These are phyloP conservation scores for Exobasidium cylindrosporum DNA, from an alignment of 1,284 basidiomycete genomes.

Conservation along the genomic window DNA sequence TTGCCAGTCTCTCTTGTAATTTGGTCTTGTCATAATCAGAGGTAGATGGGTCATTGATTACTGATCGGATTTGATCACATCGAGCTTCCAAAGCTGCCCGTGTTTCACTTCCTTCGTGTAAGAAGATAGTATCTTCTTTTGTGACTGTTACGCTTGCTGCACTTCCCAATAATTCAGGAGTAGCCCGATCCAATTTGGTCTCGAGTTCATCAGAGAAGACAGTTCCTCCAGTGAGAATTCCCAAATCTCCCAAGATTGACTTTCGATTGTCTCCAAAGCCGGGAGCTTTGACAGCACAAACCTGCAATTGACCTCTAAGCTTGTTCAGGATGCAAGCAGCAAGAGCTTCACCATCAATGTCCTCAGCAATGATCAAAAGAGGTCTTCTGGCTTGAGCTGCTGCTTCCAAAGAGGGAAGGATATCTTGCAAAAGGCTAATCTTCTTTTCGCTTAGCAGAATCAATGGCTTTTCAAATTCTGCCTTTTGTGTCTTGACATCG, in stretches of 20 bases:
- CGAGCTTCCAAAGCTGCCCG: slow-evolving; percentile 47
- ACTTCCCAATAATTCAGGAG: slow-evolving; percentile 82
- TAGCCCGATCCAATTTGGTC: slow-evolving; percentile 91
- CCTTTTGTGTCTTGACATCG: slow-evolving; percentile 93
- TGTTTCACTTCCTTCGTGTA: slow-evolving; percentile 70
- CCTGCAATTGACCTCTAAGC: slow-evolving; percentile 90
- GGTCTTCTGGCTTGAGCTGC: slow-evolving; percentile 88
- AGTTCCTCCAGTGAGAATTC: slow-evolving; percentile 92
- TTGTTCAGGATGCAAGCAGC: slow-evolving; percentile 98
- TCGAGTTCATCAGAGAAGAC: slow-evolving; percentile 98
- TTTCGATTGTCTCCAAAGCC: slow-evolving; percentile 99
- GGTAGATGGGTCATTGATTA: slow-evolving; percentile 79
- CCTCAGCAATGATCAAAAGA: slow-evolving; percentile 92
- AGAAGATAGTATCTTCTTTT: slow-evolving; percentile 95
- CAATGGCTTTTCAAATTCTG: slow-evolving; percentile 94
- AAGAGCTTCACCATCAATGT: slow-evolving; percentile 94
- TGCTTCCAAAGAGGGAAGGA: slow-evolving; percentile 87
- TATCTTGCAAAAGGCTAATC: slow-evolving; percentile 90
- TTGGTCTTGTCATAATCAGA: slow-evolving; percentile 92
- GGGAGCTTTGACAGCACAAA: slow-evolving; percentile 91
- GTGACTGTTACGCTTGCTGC: slow-evolving; percentile 91
- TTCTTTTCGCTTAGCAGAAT: slow-evolving; percentile 96
- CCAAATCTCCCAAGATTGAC: slow-evolving; percentile 91
- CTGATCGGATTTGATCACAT: slow-evolving; percentile 88
- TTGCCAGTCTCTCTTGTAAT: slow-evolving; percentile 93